Conservation (phyloP, 164 flowering plant genomes). For the Berberis vulgaris region DNA sequence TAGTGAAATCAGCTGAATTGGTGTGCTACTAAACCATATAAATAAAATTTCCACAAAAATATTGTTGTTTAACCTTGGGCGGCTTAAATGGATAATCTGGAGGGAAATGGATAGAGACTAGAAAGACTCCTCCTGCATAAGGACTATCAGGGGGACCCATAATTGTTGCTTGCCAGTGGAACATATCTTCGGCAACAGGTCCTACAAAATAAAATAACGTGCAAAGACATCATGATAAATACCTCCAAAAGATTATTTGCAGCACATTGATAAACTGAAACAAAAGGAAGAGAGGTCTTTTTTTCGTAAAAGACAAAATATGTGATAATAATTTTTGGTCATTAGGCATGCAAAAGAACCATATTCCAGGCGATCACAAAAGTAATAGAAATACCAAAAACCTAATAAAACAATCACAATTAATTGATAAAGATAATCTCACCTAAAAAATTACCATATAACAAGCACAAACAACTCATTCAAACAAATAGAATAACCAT, state of each 20-base stretch:
- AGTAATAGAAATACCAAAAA: too few relatives aligned
- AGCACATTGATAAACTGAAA: background rate
- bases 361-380: too few relatives aligned
- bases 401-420: too few relatives aligned
- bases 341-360: too few relatives aligned
- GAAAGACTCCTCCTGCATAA: conserved; percentile 39
- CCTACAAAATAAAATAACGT: conserved; percentile 14
- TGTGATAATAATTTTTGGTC: too few relatives aligned
- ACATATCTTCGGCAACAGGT: conserved; percentile 47
- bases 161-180: conserved; percentile 47
- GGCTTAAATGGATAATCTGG: conserved; percentile 42
- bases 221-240: background rate
- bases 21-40: background rate
- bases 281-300: too few relatives aligned
- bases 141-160: conserved; percentile 48
- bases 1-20: background rate
- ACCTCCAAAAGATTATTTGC: background rate
- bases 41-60: background rate
- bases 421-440: too few relatives aligned
- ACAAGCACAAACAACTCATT: too few relatives aligned
- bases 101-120: conserved; percentile 42
- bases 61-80: conserved; percentile 27
- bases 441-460: too few relatives aligned
- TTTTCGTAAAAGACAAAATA: too few relatives aligned
- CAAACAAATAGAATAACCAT: too few relatives aligned